Base-by-base conservation (phyloP, 192 early-diverging fungal species). In the Coemansia sp. region DNA sequence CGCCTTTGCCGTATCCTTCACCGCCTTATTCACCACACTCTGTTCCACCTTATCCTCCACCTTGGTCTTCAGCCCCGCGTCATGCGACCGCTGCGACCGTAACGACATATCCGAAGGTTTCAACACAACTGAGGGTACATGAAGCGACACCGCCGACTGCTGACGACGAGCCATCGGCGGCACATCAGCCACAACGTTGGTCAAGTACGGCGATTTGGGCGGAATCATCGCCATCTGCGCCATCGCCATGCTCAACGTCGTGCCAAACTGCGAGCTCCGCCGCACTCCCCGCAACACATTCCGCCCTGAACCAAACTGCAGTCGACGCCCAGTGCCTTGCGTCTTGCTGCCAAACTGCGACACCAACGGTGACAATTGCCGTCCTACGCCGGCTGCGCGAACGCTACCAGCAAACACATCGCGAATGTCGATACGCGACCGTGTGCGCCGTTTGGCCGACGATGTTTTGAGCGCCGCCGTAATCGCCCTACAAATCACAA, bases 171-270 rank as follows among this genome's bases (percentile, higher is more conserved):
- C 11, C 15, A 23, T 22, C 19, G 48, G 57, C 35, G 65, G 57
- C 56, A 62, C 8, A 1, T 39, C 57, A 19, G 60, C 56, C 37
- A 24, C 50, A 5, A 78, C 66, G 25, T 65, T 78, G 55, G 70
- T 64, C 49, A 79, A 57, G 48, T 69, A 79, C 32, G 76, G 76
- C 15, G 76, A 79, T 10, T 69, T 69, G 3, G 76, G 76, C 48
- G 76, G 76, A 48, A 79, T 65, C 76, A 69, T 72, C 23, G 66
- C 63, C 76, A 79, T 79, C 56, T 73, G 66, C 15, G 76, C 76
- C 38, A 79, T 62, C 25, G 75, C 59, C 76, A 79, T 79, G 17
- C 60, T 73, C 23, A 79, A 49, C 29, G 71, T 73, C 39, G 70
- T 73, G 15, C 64, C 68, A 59, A 32, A 10, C 19, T 52, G 56